These are phyloP conservation scores for Mantamonas sphyraenae DNA, from an alignment of 78 protist species.

Conservation along the genomic window DNA sequence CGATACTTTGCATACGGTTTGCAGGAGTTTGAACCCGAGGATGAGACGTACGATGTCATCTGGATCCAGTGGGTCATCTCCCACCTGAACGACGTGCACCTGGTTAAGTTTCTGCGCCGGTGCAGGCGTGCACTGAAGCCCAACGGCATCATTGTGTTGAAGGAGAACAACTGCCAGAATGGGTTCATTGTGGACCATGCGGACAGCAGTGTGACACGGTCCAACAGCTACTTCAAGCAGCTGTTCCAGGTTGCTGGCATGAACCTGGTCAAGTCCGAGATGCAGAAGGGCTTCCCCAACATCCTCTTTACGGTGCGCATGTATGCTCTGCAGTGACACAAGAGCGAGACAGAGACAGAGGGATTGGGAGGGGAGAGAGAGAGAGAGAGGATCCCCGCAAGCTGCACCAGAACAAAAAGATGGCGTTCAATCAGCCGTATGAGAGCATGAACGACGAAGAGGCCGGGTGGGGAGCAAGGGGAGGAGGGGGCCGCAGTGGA, in stretches of 20 bases:
- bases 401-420: no score
- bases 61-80: conserved; percentile 83
- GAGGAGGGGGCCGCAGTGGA: no score
- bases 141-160: conserved; percentile 57
- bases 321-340: no score
- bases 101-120: conserved; percentile 50
- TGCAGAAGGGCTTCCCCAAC: conserved; percentile 61
- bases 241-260: conserved; percentile 44
- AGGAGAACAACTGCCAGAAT: conserved; percentile 56
- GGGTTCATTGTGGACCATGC: conserved; percentile 59
- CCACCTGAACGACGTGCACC: conserved; percentile 46
- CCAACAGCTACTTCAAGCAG: conserved; percentile 28
- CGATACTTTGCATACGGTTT: conserved; percentile 39
- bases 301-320: conserved; percentile 64
- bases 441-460: no score
- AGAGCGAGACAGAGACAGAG: no score
- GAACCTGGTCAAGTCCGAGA: conserved; percentile 9
- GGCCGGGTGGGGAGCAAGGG: no score
- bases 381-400: no score
- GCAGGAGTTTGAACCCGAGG: conserved; percentile 40
- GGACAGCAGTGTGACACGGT: conserved; percentile 61
- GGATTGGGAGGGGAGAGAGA: no score
- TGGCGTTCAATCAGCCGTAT: no score
- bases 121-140: conserved; percentile 32
- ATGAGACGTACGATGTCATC: conserved; percentile 50